These are phyloP conservation scores for Penicillium griseofulvum DNA, from an alignment of 2,329 filamentous ascomycete genomes.

Conservation along the genomic window DNA sequence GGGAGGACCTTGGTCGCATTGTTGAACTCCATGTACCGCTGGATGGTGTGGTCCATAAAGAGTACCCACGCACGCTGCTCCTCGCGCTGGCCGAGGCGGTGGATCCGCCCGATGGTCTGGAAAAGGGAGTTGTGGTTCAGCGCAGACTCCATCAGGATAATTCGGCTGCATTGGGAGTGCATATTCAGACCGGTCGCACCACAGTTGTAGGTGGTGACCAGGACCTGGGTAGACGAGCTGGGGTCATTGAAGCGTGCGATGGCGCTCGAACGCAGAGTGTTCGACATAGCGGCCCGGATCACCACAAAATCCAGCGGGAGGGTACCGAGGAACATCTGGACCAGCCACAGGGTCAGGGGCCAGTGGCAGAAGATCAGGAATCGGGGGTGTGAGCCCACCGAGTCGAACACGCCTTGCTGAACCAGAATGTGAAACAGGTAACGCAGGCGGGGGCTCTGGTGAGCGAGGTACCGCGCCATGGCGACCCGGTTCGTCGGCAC, in stretches of 20 bases:
- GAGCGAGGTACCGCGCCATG: neutral
- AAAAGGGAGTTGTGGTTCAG: slow-evolving; percentile 1
- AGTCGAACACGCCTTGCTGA: too few relatives aligned
- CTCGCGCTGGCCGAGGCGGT: slow-evolving; percentile 7
- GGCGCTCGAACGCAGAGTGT: neutral
- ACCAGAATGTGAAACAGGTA: neutral
- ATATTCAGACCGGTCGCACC: slow-evolving; percentile 1
- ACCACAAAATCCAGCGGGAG: neutral
- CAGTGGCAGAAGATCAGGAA: neutral
- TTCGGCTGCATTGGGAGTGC: neutral
- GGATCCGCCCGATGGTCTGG: slow-evolving; percentile 10
- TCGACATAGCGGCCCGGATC: neutral
- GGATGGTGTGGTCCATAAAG: slow-evolving; percentile 13
- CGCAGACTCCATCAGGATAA: neutral
- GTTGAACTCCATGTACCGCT: slow-evolving; percentile 2
- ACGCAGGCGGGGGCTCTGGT: neutral
- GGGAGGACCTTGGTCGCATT: slow-evolving; percentile 3
- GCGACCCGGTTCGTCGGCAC: neutral
- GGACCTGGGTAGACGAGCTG: neutral
- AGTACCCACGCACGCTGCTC: slow-evolving; percentile 7
- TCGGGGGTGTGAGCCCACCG: neutral
- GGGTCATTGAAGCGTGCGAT: neutral
- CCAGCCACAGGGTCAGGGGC: slow-evolving; percentile 1
- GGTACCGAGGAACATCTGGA: slow-evolving; percentile 4
- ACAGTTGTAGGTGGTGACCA: slow-evolving; percentile 3